Conservation (phyloP, 805 yeast genomes). For the Cephaloascus albidus region DNA sequence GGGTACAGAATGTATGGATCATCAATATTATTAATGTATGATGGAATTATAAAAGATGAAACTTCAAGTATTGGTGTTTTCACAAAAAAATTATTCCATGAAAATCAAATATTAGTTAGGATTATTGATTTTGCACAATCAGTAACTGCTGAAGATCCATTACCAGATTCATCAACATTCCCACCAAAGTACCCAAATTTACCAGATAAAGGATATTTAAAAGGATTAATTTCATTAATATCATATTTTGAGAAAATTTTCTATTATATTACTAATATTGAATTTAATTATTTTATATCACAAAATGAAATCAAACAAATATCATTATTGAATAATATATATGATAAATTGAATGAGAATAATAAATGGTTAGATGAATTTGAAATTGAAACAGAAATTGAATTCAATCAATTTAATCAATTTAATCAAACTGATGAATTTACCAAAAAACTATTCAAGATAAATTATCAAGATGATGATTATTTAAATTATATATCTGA, state of each 20-base stretch:
- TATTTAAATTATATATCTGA: too few species aligned
- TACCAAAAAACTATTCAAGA: too few species aligned
- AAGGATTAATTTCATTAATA: constrained; percentile 72
- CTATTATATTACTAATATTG: constrained; percentile 34
- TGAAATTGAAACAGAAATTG: constrained; percentile 13
- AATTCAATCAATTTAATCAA: too few species aligned
- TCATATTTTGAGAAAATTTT: constrained; percentile 58
- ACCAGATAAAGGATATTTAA: constrained; percentile 76
- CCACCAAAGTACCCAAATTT: constrained; percentile 62
- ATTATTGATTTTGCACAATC: constrained; percentile 96
- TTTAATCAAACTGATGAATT: too few species aligned
- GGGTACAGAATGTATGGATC: constrained; percentile 92
- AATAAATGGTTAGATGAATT: constrained; percentile 24
- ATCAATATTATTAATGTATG: constrained; percentile 81
- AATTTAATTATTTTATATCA: constrained; percentile 3
- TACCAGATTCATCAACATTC: constrained; percentile 35
- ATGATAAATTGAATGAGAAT: constrained; percentile 5
- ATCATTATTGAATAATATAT: too few species aligned
- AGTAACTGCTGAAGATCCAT: constrained; percentile 53
- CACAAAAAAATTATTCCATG: constrained; percentile 1
- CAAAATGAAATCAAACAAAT: not conserved
- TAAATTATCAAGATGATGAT: too few species aligned
- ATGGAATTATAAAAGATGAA: too few species aligned
- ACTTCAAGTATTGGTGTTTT: constrained; percentile 7
- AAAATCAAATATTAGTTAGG: constrained; percentile 35